phyloP scores from a whole-genome alignment of 1,139 yeast genomes.

The Casaregolazyma lundiana region DNA sequence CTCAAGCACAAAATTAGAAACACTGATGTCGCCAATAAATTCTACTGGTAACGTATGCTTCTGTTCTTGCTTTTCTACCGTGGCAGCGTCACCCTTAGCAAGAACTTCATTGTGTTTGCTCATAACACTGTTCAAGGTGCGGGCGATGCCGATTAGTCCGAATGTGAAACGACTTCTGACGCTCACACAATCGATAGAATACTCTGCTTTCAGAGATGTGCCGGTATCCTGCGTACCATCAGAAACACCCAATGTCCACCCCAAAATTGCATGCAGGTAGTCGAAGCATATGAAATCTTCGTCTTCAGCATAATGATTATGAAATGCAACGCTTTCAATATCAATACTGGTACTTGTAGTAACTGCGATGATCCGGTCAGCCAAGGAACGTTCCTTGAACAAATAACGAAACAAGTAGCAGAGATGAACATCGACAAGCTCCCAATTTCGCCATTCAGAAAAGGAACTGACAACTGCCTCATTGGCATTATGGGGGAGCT shows the following conservation, averaged over 20 bases:
- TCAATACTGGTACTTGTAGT: slow-evolving; percentile 25
- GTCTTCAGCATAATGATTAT: slow-evolving; percentile 27
- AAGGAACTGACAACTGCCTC: slow-evolving; percentile 55
- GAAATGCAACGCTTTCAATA: slow-evolving; percentile 30
- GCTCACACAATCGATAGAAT: slow-evolving; percentile 17
- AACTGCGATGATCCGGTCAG: slow-evolving; percentile 27
- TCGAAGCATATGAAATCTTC: slow-evolving; percentile 36
- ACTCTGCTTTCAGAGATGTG: neutral
- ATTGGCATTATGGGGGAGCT: slow-evolving; percentile 50
- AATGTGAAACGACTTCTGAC: slow-evolving; percentile 23
- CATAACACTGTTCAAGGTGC: slow-evolving; percentile 4
- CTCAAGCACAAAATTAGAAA: neutral
- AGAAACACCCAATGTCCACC: slow-evolving; percentile 15
- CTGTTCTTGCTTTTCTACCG: neutral
- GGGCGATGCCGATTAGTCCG: slow-evolving; percentile 18
- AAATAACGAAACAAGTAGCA: slow-evolving; percentile 37
- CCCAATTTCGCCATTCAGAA: slow-evolving; percentile 91
- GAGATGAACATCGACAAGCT: slow-evolving; percentile 54
- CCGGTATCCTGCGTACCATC: neutral
- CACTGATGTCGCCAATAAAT: neutral
- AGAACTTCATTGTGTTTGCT: neutral
- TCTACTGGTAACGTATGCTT: neutral
- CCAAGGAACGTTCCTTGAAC: slow-evolving; percentile 25
- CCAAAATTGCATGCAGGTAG: slow-evolving; percentile 25
- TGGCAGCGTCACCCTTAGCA: neutral